phyloP scores from a whole-genome alignment of 768 basidiomycete genomes.

The Pholiota microspora region DNA sequence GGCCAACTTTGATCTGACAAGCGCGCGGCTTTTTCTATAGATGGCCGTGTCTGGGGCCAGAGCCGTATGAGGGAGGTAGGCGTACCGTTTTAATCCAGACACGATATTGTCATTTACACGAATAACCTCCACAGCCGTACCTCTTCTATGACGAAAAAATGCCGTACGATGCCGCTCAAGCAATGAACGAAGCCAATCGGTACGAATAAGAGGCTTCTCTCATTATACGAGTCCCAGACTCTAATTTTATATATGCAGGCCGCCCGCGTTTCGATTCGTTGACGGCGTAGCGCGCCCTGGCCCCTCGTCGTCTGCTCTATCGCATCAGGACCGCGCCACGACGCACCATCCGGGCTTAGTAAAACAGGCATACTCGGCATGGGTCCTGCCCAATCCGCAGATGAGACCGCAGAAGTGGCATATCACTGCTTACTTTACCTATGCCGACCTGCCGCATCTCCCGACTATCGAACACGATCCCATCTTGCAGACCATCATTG shows the following conservation, averaged over 20 bases:
- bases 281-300: constrained; percentile 50
- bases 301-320: constrained; percentile 50
- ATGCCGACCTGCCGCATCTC: constrained; percentile 43
- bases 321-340: constrained; percentile 55
- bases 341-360: constrained; percentile 57
- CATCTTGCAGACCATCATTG: constrained; percentile 37
- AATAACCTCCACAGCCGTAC: constrained; percentile 46
- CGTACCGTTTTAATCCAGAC: not conserved
- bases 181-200: constrained; percentile 36
- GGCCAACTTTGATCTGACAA: not conserved
- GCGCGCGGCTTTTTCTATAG: constrained; percentile 25
- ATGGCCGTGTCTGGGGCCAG: constrained; percentile 68
- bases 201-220: constrained; percentile 20
- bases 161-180: constrained; percentile 40
- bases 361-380: constrained; percentile 73
- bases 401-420: constrained; percentile 62
- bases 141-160: constrained; percentile 67
- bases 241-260: constrained; percentile 24
- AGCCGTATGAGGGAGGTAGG: constrained; percentile 61
- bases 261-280: constrained; percentile 53
- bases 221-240: constrained; percentile 1
- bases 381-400: constrained; percentile 45
- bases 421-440: constrained; percentile 56
- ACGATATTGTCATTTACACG: constrained; percentile 3
- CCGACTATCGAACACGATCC: constrained; percentile 48